phyloP scores from a whole-genome alignment of 495 filamentous ascomycete genomes.

The Aspergillus steynii region DNA sequence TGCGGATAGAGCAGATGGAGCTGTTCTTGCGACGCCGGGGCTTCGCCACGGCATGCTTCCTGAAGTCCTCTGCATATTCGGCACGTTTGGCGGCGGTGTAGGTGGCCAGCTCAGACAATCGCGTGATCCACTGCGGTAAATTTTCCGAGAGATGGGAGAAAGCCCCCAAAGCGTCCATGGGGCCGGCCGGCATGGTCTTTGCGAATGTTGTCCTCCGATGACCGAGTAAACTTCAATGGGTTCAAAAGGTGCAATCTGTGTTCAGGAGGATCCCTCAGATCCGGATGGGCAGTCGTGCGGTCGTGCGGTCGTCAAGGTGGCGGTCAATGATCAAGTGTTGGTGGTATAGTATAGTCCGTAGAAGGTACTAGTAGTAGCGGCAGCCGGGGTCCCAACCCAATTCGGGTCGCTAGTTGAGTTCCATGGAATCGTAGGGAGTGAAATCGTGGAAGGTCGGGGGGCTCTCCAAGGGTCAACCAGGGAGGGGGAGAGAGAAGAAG shows the following conservation, averaged over 20 bases:
- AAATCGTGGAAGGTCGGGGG: background rate
- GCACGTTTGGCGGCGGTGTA: conserved; percentile 69
- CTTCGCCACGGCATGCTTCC: conserved; percentile 23
- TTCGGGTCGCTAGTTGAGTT: conserved; percentile 12
- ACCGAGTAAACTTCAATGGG: no score
- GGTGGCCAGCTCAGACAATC: conserved; percentile 65
- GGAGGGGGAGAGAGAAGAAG: background rate
- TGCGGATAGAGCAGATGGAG: conserved; percentile 52
- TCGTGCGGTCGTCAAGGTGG: conserved; percentile 1
- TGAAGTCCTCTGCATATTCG: conserved; percentile 57
- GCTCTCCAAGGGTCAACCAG: background rate
- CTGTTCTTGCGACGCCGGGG: conserved; percentile 37
- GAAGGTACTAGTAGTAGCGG: background rate
- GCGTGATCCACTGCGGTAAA: conserved; percentile 67
- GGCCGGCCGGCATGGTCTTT: conserved; percentile 17
- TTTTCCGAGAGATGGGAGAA: conserved; percentile 56
- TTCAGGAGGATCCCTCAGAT: background rate
- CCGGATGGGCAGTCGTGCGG: background rate
- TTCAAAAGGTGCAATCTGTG: background rate
- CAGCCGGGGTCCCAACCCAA: conserved; percentile 5
- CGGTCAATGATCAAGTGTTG: background rate
- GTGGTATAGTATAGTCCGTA: conserved; percentile 1
- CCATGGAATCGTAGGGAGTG: conserved; percentile 11
- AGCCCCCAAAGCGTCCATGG: conserved; percentile 64
- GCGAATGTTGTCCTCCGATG: background rate